Conservation (phyloP, 1,284 basidiomycete genomes). For the Trametes versicolor region DNA sequence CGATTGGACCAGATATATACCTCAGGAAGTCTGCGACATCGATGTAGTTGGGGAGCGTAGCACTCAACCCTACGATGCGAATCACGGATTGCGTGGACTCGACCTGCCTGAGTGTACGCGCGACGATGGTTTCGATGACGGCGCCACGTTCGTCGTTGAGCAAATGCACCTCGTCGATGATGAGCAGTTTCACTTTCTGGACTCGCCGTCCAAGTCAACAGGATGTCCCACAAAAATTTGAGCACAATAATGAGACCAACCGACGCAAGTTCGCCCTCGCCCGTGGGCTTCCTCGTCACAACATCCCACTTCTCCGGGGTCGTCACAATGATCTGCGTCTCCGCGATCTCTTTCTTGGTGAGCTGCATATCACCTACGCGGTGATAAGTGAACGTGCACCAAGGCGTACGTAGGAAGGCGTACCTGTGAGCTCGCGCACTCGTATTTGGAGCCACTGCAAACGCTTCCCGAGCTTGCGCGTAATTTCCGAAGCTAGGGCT, state of each 20-base stretch:
- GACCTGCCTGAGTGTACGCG: slow-evolving; percentile 94
- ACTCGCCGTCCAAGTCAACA: not conserved
- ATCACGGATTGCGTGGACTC: slow-evolving; percentile 98
- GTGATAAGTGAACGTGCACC: not conserved
- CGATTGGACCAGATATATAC: slow-evolving; percentile 48
- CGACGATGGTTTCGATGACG: slow-evolving; percentile 98
- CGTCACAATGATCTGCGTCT: slow-evolving; percentile 98
- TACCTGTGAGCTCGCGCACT: slow-evolving; percentile 93
- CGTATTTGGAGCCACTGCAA: slow-evolving; percentile 90
- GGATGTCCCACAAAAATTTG: no score
- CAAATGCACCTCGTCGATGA: slow-evolving; percentile 98
- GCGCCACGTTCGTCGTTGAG: slow-evolving; percentile 98
- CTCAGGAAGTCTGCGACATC: slow-evolving; percentile 97
- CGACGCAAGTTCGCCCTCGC: slow-evolving; percentile 94
- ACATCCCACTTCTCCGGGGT: slow-evolving; percentile 99
- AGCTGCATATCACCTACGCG: slow-evolving; percentile 95
- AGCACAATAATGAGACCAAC: no score
- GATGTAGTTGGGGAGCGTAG: slow-evolving; percentile 96
- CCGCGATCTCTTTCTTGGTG: slow-evolving; percentile 92
- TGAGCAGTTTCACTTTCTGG: slow-evolving; percentile 92
- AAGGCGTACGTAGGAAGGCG: slow-evolving; percentile 17
- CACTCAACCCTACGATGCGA: slow-evolving; percentile 98
- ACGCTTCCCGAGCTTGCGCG: slow-evolving; percentile 91
- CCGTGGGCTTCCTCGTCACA: slow-evolving; percentile 96
- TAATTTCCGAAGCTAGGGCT: slow-evolving; percentile 95